A percentile compares a stretch with the other conserved stretches of the same genome.
phyloP scores from a whole-genome alignment of 2,329 filamentous ascomycete genomes.

The Saccharata proteae region DNA sequence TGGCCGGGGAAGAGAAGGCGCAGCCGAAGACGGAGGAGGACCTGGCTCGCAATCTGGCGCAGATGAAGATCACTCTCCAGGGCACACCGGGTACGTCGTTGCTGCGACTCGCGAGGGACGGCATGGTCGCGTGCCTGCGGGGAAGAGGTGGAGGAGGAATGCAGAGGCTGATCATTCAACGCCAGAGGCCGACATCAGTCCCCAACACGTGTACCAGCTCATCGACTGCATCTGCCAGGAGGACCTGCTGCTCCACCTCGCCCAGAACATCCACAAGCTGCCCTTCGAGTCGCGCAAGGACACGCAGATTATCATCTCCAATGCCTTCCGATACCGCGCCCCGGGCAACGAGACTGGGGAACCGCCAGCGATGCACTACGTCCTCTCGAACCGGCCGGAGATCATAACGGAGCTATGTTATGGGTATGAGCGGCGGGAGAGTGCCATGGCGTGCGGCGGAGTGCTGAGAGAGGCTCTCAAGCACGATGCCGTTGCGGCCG shows the following conservation, averaged over 20 bases:
- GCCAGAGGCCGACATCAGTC: slow-evolving; percentile 52
- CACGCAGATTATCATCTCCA: slow-evolving; percentile 89
- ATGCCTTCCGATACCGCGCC: slow-evolving; percentile 81
- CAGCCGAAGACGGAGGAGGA: slow-evolving; percentile 69
- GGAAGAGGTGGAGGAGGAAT: neutral
- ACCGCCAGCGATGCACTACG: slow-evolving; percentile 76
- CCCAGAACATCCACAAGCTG: slow-evolving; percentile 68
- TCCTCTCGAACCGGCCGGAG: slow-evolving; percentile 75
- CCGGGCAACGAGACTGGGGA: slow-evolving; percentile 53
- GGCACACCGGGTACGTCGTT: slow-evolving; percentile 73
- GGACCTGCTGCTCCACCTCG: slow-evolving; percentile 75
- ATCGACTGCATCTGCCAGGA: slow-evolving; percentile 78
- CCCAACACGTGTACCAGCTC: slow-evolving; percentile 78
- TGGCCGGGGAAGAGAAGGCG: slow-evolving; percentile 44
- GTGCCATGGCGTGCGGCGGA: slow-evolving; percentile 80
- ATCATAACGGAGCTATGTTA: slow-evolving; percentile 70
- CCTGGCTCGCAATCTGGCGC: slow-evolving; percentile 67
- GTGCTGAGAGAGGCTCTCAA: slow-evolving; percentile 84
- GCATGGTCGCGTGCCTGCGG: neutral
- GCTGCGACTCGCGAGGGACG: too few species aligned
- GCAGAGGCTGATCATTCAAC: slow-evolving; percentile 1
- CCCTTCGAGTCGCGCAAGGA: slow-evolving; percentile 96
- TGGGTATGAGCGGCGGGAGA: slow-evolving; percentile 82
- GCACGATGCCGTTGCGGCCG: slow-evolving; percentile 77
- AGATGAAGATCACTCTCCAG: slow-evolving; percentile 90